Base-by-base conservation (phyloP, 441 rosid genomes). In the Brassica hybrid region DNA sequence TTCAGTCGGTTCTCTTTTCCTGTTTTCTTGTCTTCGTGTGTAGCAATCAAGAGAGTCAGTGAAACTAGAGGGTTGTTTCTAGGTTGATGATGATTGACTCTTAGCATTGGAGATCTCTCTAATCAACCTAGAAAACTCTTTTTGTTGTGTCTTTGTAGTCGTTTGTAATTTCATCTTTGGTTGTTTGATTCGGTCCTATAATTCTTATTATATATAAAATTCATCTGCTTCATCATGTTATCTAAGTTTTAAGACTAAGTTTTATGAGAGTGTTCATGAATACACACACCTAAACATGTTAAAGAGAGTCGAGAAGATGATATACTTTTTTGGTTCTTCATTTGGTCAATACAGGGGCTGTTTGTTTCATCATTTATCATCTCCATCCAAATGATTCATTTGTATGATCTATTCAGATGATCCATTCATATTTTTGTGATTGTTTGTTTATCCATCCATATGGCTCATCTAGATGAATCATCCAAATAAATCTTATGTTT, bases 61-160 rank as follows among this genome's bases (percentile, higher is more conserved):
- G 7, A 63, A 54, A 13, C 41, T 79, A 68, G 71, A 58, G 43
- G 21, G 64, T 68, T 66, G 69, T 69, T 69, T 63, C 45, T 64
- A 56, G 67, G 74, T 68, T 79, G 75, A 69, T 69, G 61, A 68
- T 73, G 60, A 60, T 67, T 34, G 60, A 67, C 69, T 78, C 56
- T 59, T 52, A 7, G 25, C 58, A 17, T 50, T 23, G 57, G 77
- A 60, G 60, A 52, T 60, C 32, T 52, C 58, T 67, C 61, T 62
- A 17, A 54, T 69, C 82, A 56, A 52, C 64, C 67, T 68, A 41
- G 38, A 66, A 65, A 16, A 48, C 73, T 72, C 68, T 58, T 41
- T 52, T 65, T 65, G 69, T 59, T 72, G 72, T 14, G 68, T 77
- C 68, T 77, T 5, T 77, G 66, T 65, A 65, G 62, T 71, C 72